A percentile compares a stretch with the other conserved stretches of the same genome.
Conservation (phyloP, 164 flowering plant species). For the Houttuynia cordata region DNA sequence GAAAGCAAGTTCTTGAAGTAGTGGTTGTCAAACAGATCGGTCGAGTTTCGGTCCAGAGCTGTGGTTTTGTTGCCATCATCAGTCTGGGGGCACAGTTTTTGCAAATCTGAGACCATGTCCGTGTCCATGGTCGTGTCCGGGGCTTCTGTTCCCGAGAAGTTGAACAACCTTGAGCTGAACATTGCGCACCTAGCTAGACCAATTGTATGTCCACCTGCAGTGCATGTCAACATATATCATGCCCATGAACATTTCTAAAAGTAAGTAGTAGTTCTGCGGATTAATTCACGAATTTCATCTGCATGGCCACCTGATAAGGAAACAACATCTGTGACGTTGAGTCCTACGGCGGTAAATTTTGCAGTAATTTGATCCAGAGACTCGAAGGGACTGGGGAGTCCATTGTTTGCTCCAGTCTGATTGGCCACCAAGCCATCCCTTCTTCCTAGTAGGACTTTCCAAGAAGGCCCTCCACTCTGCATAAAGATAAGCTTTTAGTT, state of each 20-base stretch:
- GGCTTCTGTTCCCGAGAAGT: constrained; percentile 46
- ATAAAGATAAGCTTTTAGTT: neutral
- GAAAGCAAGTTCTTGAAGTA: constrained; percentile 58
- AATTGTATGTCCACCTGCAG: constrained; percentile 71
- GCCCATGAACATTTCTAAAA: neutral
- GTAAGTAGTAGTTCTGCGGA: too few relatives aligned
- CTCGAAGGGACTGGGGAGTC: constrained; percentile 57
- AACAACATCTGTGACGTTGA: constrained; percentile 54
- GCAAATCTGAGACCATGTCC: constrained; percentile 31
- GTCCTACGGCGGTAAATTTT: constrained; percentile 50
- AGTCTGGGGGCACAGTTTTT: constrained; percentile 37
- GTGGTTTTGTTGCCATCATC: constrained; percentile 52
- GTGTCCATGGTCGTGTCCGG: constrained; percentile 53
- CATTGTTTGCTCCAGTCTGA: constrained; percentile 32
- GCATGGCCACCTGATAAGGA: constrained; percentile 53
- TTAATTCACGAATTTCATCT: neutral
- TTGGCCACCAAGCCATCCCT: constrained; percentile 60
- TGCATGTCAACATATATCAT: too few relatives aligned
- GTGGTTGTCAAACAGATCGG: constrained; percentile 63
- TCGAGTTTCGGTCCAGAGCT: constrained; percentile 48
- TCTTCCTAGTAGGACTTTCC: constrained; percentile 65
- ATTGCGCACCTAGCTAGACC: constrained; percentile 56
- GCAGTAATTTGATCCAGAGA: constrained; percentile 18
- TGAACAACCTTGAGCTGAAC: constrained; percentile 50
- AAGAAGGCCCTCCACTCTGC: constrained; percentile 75